Base-by-base conservation (phyloP, 768 basidiomycete species). In the Agaricus sinodeliciosus region DNA sequence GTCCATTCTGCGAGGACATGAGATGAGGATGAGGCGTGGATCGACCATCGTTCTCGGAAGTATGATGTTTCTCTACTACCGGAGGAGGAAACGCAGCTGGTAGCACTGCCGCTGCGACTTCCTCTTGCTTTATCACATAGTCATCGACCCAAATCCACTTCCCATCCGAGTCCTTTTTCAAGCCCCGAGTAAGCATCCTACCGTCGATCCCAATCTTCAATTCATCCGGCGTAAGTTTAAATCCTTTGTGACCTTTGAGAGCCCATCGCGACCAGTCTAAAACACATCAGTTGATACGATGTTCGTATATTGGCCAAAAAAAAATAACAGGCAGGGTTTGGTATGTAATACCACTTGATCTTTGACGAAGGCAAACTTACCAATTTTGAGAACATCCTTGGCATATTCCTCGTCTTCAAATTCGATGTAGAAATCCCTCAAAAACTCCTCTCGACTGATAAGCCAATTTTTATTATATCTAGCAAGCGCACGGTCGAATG, bases 401-500 rank as follows among this genome's bases (percentile, higher is more conserved):
- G 60, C 60, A 56, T 71, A 75, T 58, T 74, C 74, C 44, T 73
- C 74, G 53, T 73, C 67, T 37, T 64, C 68, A 57, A 72, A 75
- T 57, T 76, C 74, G 4, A 66, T 52, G 59, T 63, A 73, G 58
- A 75, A 73, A 13, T 64, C 64, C 50, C 63, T 64, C 12, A 73
- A 43, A 48, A 65, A 71, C 63, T 69, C 67, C 27, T 72, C 70
- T 22, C 65, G 58, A 51, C 63, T 68, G 9, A 75, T 61, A 26
- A 77, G 63, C 75, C 75, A 77, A 13, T 68, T 63, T 39, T 70
- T 61, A 59, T 69, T 71, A 55, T 73, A 75, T 49, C 76, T 62
- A 26, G 65, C 64, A 42, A 77, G 56, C 16, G 71, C 69, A 3
- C 76, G 62, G 65, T 77, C 74, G 48, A 77, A 74, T 59, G 61